Evolutionary conservation across 345 rosid species (phyloP), one percentile per base, ranked within the genome.

Genomic region (Adansonia digitata): DNA sequence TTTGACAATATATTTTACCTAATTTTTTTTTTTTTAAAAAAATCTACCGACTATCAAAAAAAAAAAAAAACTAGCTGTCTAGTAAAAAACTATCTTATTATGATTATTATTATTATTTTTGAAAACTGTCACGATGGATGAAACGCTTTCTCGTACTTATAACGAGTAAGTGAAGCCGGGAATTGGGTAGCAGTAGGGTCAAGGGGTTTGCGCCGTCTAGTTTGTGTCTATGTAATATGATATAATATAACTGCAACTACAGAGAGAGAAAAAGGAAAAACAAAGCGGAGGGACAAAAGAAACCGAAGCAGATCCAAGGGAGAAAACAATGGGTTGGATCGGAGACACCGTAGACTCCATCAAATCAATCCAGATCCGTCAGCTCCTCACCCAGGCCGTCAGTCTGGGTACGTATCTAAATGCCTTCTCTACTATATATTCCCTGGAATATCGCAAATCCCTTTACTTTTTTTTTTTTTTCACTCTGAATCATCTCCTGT

Each of bases 351-450:
- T 90, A 0, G 94, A 88, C 75, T 94, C 98, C 27, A 81, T 94
- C 43, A 90, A 86, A 83, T 87, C 94, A 14, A 84, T 91, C 55
- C 90, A 91, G 88, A 88, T 89, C 85, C 97, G 98, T 29, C 98
- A 92, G 84, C 84, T 91, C 62, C 91, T 94, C 79, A 84, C 89
- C 53, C 98, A 94, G 77, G 85, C 81, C 67, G 81, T 94, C 77
- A 90, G 90, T 77, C 94, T 94, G 29, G 98, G 98, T 94, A 77
- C 62, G 68, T 37, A 18, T 18, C 27, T 20, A 40, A 40, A 65
- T 40, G 48, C 31, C 70, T 12, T 65, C 26, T 37, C 45, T 35
- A 18, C 1, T 3, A 17, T 57, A 14, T 59, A 1, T 62, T 11
- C 29, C 48, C 29, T 0, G n/a, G 70, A 40, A 20, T 65, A 2